phyloP scores from a whole-genome alignment of 2,329 filamentous ascomycete species.

The Pyrenophora graminea region DNA sequence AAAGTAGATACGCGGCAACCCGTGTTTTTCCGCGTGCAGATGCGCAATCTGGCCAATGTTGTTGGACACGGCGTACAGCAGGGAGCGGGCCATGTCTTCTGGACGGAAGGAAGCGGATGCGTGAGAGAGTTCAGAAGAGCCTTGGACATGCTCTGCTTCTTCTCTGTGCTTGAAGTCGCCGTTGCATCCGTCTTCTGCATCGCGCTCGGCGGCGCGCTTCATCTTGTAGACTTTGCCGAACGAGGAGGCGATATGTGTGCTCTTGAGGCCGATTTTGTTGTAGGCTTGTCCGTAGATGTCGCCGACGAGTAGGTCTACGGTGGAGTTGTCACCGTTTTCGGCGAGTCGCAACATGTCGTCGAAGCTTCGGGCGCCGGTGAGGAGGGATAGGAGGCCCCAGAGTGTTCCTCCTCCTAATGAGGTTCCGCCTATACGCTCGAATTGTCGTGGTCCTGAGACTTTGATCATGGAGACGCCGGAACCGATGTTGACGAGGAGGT shows the following conservation, averaged over 20 bases:
- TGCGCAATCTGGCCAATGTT: slow-evolving; percentile 98
- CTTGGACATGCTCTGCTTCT: slow-evolving; percentile 42
- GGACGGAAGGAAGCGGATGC: slow-evolving; percentile 64
- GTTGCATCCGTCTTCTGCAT: slow-evolving; percentile 71
- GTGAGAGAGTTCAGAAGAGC: slow-evolving; percentile 39
- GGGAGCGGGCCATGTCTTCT: slow-evolving; percentile 85
- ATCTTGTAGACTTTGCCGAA: slow-evolving; percentile 97
- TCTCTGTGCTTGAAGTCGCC: slow-evolving; percentile 51
- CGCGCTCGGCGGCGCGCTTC: slow-evolving; percentile 80
- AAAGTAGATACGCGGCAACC: slow-evolving; percentile 92
- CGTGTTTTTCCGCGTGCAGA: slow-evolving; percentile 94
- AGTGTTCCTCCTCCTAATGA: slow-evolving; percentile 96
- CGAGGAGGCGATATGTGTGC: slow-evolving; percentile 90
- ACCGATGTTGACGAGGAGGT: slow-evolving; percentile 96
- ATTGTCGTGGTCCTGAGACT: slow-evolving; percentile 85
- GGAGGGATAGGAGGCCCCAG: slow-evolving; percentile 88
- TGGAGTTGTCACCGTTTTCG: slow-evolving; percentile 86
- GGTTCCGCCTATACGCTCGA: slow-evolving; percentile 89
- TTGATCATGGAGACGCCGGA: slow-evolving; percentile 98
- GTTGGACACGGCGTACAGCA: slow-evolving; percentile 92
- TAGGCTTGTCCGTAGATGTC: slow-evolving; percentile 98
- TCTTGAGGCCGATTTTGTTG: slow-evolving; percentile 93
- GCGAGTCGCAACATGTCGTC: slow-evolving; percentile 96
- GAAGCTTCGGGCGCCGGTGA: slow-evolving; percentile 94
- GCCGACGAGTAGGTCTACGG: slow-evolving; percentile 94